Conservation (phyloP, 306 rosid genomes). For the Lathyrus oleraceus region DNA sequence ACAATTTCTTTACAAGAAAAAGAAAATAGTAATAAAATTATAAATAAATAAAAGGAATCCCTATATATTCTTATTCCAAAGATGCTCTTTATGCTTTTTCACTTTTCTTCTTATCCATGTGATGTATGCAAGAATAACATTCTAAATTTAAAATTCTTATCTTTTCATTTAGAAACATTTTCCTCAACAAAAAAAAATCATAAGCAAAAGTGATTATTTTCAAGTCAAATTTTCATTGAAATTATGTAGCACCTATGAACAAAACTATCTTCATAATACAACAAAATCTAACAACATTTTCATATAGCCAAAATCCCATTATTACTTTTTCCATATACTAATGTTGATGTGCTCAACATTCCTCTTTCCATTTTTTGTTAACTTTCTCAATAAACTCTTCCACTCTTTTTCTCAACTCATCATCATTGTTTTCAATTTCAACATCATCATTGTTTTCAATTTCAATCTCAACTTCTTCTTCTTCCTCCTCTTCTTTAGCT, state of each 20-base stretch:
- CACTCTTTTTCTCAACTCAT: slow-evolving; percentile 62
- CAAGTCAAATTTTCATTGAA: slow-evolving; percentile 1
- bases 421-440: slow-evolving; percentile 30
- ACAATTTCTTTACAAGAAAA: slow-evolving; percentile 35
- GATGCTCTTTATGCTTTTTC: slow-evolving; percentile 38
- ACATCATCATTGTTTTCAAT: slow-evolving; percentile 3
- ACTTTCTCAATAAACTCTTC: slow-evolving; percentile 80
- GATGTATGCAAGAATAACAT: slow-evolving; percentile 47
- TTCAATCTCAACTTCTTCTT: slow-evolving; percentile 14
- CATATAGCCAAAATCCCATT: slow-evolving; percentile 8
- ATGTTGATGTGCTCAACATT: slow-evolving; percentile 39
- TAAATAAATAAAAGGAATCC: slow-evolving; percentile 38
- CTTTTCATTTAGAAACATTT: not conserved
- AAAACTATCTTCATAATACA: slow-evolving; percentile 29
- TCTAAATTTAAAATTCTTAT: slow-evolving; percentile 12
- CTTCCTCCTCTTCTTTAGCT: slow-evolving; percentile 3
- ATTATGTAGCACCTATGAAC: slow-evolving; percentile 16
- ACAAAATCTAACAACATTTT: slow-evolving; percentile 28
- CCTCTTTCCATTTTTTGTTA: slow-evolving; percentile 67
- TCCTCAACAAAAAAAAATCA: not conserved
- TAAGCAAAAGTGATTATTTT: slow-evolving; percentile 28
- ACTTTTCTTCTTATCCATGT: slow-evolving; percentile 48
- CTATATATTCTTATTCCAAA: slow-evolving; percentile 40
- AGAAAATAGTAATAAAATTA: slow-evolving; percentile 10
- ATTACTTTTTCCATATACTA: slow-evolving; percentile 18